Percentiles rank a stretch among this genome's conserved stretches.
phyloP scores from a whole-genome alignment of 495 filamentous ascomycete genomes.

The Penicillium samsonianum region DNA sequence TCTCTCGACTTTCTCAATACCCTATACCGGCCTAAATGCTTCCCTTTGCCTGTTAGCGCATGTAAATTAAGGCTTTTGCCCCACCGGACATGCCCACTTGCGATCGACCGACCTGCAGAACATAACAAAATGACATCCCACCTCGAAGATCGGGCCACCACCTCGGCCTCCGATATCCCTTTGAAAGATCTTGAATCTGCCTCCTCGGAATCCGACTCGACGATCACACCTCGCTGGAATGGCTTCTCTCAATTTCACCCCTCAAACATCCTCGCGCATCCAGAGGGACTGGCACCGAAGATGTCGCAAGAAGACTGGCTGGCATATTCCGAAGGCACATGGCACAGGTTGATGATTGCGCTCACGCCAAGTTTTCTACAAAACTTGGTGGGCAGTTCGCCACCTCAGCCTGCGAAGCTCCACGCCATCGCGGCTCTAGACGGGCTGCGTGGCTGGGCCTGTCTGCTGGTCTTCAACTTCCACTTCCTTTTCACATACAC shows the following conservation, averaged over 20 bases:
- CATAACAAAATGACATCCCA: slow-evolving; percentile 21
- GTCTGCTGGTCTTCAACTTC: slow-evolving; percentile 55
- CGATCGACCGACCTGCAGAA: slow-evolving; percentile 3
- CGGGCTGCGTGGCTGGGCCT: slow-evolving; percentile 53
- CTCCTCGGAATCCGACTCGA: slow-evolving; percentile 3
- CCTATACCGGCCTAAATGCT: not conserved
- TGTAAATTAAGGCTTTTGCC: slow-evolving; percentile 4
- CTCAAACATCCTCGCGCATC: slow-evolving; percentile 34
- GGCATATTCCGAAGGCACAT: slow-evolving; percentile 27
- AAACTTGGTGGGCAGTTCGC: slow-evolving; percentile 38
- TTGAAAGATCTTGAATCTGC: slow-evolving; percentile 37
- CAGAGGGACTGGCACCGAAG: slow-evolving; percentile 22
- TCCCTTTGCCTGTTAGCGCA: not conserved
- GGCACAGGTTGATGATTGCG: slow-evolving; percentile 36
- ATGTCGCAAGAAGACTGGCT: slow-evolving; percentile 35
- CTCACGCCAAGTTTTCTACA: slow-evolving; percentile 47
- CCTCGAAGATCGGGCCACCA: slow-evolving; percentile 19
- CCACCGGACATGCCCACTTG: slow-evolving; percentile 2
- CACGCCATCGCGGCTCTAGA: slow-evolving; percentile 52
- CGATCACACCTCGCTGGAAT: slow-evolving; percentile 26
- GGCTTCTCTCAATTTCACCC: slow-evolving; percentile 31
- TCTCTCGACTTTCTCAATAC: not conserved
- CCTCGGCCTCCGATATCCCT: slow-evolving; percentile 33
- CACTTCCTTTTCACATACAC: slow-evolving; percentile 56
- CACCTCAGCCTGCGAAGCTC: slow-evolving; percentile 32